Conservation (phyloP, 1,284 basidiomycete genomes). For the Irpex sp. region DNA sequence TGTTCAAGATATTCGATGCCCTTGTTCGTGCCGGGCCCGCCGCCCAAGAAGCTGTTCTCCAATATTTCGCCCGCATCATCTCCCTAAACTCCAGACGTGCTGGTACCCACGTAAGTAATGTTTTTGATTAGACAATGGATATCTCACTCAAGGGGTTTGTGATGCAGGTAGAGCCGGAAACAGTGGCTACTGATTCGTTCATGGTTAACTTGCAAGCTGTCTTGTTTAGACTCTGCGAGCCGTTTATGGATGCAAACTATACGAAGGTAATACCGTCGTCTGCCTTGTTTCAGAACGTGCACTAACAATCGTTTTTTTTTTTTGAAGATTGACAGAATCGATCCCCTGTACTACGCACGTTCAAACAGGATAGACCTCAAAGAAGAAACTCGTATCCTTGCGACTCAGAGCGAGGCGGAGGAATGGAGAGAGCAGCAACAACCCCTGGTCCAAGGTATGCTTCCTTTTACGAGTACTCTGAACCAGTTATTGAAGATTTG, state of each 20-base stretch:
- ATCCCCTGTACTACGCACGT: conserved; percentile 74
- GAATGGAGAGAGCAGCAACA: conserved; percentile 60
- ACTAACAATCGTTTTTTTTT: background rate
- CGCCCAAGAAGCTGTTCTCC: conserved; percentile 80
- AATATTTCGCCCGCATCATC: conserved; percentile 75
- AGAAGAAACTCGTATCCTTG: conserved; percentile 91
- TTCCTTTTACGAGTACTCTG: no score
- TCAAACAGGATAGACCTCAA: conserved; percentile 68
- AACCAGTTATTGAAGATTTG: no score
- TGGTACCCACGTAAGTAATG: conserved; percentile 71
- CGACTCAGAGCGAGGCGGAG: conserved; percentile 78
- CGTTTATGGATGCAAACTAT: conserved; percentile 91
- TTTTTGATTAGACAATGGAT: background rate
- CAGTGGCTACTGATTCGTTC: conserved; percentile 89
- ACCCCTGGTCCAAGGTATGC: conserved; percentile 33
- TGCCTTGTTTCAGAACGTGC: background rate
- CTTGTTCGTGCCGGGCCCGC: conserved; percentile 80
- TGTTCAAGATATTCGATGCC: conserved; percentile 88
- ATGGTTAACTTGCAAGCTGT: conserved; percentile 89
- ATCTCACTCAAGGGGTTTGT: background rate
- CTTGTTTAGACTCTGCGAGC: conserved; percentile 86
- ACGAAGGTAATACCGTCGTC: conserved; percentile 59
- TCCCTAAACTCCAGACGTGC: conserved; percentile 81
- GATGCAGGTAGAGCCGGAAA: conserved; percentile 69
- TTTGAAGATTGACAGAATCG: conserved; percentile 90